Percentiles rank a stretch among this genome's conserved stretches.
These are phyloP conservation scores for Clavispora carvajalis DNA, from an alignment of 805 yeast genomes.

Conservation along the genomic window DNA sequence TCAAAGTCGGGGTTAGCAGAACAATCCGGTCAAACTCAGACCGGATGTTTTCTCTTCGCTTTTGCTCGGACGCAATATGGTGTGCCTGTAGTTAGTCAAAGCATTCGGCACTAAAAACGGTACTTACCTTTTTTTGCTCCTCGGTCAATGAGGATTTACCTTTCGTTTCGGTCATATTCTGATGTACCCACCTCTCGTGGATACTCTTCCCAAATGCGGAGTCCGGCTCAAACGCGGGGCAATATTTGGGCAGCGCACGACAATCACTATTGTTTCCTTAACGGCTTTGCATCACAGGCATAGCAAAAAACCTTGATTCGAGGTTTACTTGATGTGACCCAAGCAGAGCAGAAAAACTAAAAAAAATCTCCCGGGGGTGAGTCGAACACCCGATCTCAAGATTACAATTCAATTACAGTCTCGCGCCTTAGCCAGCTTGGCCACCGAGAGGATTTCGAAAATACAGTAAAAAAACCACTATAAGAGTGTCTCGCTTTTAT, in stretches of 20 bases:
- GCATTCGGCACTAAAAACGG: too few relatives aligned
- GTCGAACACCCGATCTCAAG: constrained; percentile 12
- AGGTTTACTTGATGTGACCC: too few relatives aligned
- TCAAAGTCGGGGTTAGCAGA: constrained; percentile 65
- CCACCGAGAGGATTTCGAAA: constrained; percentile 7
- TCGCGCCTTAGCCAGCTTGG: constrained; percentile 12
- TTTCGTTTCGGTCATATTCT: background rate
- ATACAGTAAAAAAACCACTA: background rate
- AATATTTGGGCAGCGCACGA: background rate
- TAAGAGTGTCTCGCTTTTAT: too few relatives aligned
- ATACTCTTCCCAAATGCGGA: too few relatives aligned
- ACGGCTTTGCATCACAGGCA: too few relatives aligned
- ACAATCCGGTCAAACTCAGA: constrained; percentile 76
- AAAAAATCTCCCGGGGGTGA: constrained; percentile 9
- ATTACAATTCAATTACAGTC: constrained; percentile 7
- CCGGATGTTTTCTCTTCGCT: constrained; percentile 79
- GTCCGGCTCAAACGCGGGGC: background rate
- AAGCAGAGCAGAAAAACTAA: constrained; percentile 1
- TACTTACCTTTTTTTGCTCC: constrained; percentile 17
- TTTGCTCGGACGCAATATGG: constrained; percentile 82
- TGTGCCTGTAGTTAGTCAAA: constrained; percentile 49
- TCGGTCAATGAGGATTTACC: constrained; percentile 6
- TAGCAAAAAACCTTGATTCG: too few relatives aligned
- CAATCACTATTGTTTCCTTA: background rate
- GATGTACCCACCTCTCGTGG: too few relatives aligned